phyloP scores from a whole-genome alignment of 1,284 basidiomycete species.

The Agaricales sp. region DNA sequence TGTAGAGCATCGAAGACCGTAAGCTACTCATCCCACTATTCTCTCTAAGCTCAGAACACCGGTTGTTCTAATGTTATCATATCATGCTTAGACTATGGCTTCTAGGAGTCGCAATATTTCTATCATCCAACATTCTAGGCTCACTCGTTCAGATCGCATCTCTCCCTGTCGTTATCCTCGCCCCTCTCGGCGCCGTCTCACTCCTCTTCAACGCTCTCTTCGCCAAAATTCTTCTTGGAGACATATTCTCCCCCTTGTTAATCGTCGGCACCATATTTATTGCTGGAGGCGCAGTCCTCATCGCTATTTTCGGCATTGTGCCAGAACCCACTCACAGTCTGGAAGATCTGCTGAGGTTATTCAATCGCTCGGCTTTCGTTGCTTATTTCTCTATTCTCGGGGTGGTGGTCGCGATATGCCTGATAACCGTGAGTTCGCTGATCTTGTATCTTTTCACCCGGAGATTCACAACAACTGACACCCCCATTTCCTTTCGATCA shows the following conservation, averaged over 20 bases:
- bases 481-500: slow-evolving; percentile 8
- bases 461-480: no score
- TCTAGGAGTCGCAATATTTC: slow-evolving; percentile 76
- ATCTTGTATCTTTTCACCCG: slow-evolving; percentile 10
- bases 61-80: no score
- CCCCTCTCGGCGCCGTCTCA: slow-evolving; percentile 87
- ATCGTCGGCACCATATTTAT: slow-evolving; percentile 82
- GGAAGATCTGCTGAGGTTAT: slow-evolving; percentile 77
- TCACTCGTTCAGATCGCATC: slow-evolving; percentile 93
- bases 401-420: slow-evolving; percentile 46
- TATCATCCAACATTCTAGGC: slow-evolving; percentile 86
- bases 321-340: slow-evolving; percentile 86
- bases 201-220: slow-evolving; percentile 95
- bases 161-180: slow-evolving; percentile 86
- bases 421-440: slow-evolving; percentile 48
- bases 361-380: slow-evolving; percentile 72
- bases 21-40: slow-evolving; percentile 23
- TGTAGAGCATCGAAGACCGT: slow-evolving; percentile 74
- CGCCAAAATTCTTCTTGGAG: slow-evolving; percentile 78
- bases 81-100: slow-evolving; percentile 64
- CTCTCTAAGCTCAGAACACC: no score
- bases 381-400: slow-evolving; percentile 74
- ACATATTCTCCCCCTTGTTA: slow-evolving; percentile 81
- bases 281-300: slow-evolving; percentile 81
- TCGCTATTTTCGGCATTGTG: slow-evolving; percentile 88